These are phyloP conservation scores for Panellus pusillus DNA, from an alignment of 768 basidiomycete species.

Conservation along the genomic window DNA sequence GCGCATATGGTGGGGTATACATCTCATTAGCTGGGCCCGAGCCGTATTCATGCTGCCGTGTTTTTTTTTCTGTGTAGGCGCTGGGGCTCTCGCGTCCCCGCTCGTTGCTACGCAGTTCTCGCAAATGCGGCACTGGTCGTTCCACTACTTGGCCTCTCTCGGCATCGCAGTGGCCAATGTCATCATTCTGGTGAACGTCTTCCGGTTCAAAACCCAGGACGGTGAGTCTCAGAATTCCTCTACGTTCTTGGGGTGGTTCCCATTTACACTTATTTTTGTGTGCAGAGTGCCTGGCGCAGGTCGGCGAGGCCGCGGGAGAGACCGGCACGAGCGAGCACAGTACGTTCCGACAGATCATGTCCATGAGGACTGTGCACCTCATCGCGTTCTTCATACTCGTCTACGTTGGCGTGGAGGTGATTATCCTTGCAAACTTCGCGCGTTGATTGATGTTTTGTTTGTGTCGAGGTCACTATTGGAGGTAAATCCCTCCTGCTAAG, in stretches of 20 bases:
- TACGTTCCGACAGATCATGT: conserved; percentile 51
- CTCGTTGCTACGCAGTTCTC: conserved; percentile 83
- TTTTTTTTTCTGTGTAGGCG: conserved; percentile 41
- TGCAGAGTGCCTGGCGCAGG: conserved; percentile 53
- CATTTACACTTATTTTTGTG: conserved; percentile 3
- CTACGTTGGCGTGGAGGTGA: conserved; percentile 72
- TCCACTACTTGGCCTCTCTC: conserved; percentile 73
- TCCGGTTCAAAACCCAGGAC: conserved; percentile 71
- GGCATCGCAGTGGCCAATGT: conserved; percentile 64
- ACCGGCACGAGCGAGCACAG: conserved; percentile 37
- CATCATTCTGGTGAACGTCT: conserved; percentile 51
- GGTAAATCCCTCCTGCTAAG: conserved; percentile 26
- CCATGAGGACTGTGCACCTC: conserved; percentile 54
- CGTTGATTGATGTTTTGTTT: no score
- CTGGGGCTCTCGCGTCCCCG: conserved; percentile 68
- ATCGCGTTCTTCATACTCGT: conserved; percentile 64
- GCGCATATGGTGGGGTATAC: conserved; percentile 51
- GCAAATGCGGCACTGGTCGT: conserved; percentile 64
- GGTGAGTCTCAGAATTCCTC: conserved; percentile 36
- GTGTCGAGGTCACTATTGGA: conserved; percentile 59
- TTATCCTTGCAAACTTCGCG: conserved; percentile 18
- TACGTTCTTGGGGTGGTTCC: background rate
- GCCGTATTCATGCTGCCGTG: background rate
- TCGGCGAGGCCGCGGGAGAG: conserved; percentile 49
- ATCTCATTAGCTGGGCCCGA: no score